Conservation (phyloP, 441 rosid genomes). For the Erodium chrysanthum region DNA sequence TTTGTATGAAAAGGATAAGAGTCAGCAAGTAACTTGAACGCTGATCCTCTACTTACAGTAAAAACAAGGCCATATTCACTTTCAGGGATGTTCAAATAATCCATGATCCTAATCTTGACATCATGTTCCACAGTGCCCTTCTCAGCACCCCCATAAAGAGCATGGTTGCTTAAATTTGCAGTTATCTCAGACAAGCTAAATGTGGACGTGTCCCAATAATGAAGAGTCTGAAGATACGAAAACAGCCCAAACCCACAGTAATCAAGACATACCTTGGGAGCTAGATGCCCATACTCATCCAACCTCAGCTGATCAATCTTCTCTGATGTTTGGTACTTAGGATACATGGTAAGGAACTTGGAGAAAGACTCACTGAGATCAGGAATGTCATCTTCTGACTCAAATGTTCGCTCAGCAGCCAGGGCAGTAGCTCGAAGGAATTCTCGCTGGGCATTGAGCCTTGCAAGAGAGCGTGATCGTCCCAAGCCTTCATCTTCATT, state of each 20-base stretch:
- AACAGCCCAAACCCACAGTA: conserved; percentile 94
- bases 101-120: not conserved
- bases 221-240: conserved; percentile 16
- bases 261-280: conserved; percentile 96
- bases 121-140: not conserved
- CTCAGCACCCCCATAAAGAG: not conserved
- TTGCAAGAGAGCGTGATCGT: conserved; percentile 84
- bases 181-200: not conserved
- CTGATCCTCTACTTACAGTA: not conserved
- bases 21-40: not conserved
- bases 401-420: conserved; percentile 57
- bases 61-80: not conserved
- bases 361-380: conserved; percentile 48
- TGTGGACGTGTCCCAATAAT: not conserved
- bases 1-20: conserved; percentile 14
- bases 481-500: conserved; percentile 57
- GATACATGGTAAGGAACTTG: conserved; percentile 82
- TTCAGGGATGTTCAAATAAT: not conserved
- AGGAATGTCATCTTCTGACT: conserved; percentile 62
- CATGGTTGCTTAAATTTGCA: not conserved
- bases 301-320: conserved; percentile 72
- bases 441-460: conserved; percentile 84
- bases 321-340: conserved; percentile 65
- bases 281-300: conserved; percentile 67
- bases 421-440: conserved; percentile 80